These are phyloP conservation scores for Lichtheimia hyalospora DNA, from an alignment of 371 early-diverging fungal genomes.

Conservation along the genomic window DNA sequence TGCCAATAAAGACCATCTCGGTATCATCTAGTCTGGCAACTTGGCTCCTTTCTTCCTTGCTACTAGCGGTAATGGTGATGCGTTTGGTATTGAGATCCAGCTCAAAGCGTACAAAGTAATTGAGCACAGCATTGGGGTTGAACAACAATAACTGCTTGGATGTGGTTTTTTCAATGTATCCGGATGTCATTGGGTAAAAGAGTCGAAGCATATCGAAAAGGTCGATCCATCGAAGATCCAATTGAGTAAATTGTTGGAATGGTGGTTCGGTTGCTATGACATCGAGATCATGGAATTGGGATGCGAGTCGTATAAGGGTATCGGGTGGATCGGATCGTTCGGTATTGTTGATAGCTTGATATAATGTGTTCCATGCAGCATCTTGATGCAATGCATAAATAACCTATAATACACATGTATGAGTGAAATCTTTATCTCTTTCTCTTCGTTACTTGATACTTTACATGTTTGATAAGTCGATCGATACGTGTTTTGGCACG, in stretches of 20 bases:
- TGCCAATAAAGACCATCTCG: conserved; percentile 21
- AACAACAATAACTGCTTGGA: conserved; percentile 34
- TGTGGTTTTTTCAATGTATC: conserved; percentile 19
- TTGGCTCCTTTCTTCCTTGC: conserved; percentile 6
- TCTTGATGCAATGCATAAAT: conserved; percentile 26
- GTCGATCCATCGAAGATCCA: conserved; percentile 36
- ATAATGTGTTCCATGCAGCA: conserved; percentile 39
- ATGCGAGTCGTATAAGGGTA: conserved; percentile 11
- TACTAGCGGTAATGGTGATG: conserved; percentile 7
- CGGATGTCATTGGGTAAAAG: conserved; percentile 32
- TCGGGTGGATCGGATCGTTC: conserved; percentile 5
- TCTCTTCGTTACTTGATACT: too few species aligned
- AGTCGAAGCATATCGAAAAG: conserved; percentile 28
- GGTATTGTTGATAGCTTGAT: conserved; percentile 14
- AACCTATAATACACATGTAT: conserved; percentile 19
- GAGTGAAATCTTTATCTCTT: not conserved
- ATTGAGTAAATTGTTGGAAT: conserved; percentile 22
- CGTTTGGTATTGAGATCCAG: conserved; percentile 1
- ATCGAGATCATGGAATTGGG: conserved; percentile 11
- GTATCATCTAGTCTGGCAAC: conserved; percentile 9
- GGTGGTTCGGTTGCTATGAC: conserved; percentile 12
- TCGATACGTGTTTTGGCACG: conserved; percentile 35
- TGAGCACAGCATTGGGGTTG: conserved; percentile 24
- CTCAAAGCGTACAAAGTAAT: conserved; percentile 31
- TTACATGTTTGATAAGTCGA: conserved; percentile 33